phyloP scores from a whole-genome alignment of 164 flowering plant species.

The Macadamia tetraphylla region DNA sequence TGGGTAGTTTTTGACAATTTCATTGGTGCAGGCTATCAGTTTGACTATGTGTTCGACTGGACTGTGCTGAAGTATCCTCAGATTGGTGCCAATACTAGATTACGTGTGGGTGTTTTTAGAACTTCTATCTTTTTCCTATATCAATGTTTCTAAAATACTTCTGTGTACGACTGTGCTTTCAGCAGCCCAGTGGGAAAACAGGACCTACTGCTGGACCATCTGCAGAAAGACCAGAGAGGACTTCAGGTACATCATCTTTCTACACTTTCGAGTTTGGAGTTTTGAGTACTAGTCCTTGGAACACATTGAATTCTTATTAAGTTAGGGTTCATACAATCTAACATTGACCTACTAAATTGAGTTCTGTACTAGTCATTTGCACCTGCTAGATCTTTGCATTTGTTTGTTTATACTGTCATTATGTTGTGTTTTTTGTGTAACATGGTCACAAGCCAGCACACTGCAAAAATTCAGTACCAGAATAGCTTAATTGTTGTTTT shows the following conservation, averaged over 20 bases:
- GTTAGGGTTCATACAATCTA: neutral
- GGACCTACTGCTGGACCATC: constrained; percentile 28
- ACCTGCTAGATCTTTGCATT: too few relatives aligned
- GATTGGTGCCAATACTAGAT: constrained; percentile 46
- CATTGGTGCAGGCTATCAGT: constrained; percentile 54
- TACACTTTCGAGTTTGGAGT: neutral
- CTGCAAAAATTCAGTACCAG: too few relatives aligned
- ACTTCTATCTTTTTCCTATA: constrained; percentile 1
- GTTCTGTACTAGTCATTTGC: neutral
- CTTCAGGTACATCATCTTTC: constrained; percentile 21
- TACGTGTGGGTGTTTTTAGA: constrained; percentile 36
- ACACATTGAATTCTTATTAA: neutral
- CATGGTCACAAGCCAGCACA: too few relatives aligned
- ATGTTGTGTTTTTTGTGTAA: too few relatives aligned
- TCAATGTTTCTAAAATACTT: constrained; percentile 1
- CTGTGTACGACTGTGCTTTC: constrained; percentile 5
- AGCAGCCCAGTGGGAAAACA: constrained; percentile 27
- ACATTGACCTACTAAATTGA: neutral
- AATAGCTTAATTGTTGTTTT: too few relatives aligned
- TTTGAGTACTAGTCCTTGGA: neutral
- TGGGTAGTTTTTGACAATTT: neutral
- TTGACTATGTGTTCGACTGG: constrained; percentile 87
- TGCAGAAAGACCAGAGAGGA: constrained; percentile 29
- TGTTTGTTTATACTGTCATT: too few relatives aligned
- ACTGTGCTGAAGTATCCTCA: constrained; percentile 75